phyloP scores from a whole-genome alignment of 768 basidiomycete species.

The Butyriboletus loyo region DNA sequence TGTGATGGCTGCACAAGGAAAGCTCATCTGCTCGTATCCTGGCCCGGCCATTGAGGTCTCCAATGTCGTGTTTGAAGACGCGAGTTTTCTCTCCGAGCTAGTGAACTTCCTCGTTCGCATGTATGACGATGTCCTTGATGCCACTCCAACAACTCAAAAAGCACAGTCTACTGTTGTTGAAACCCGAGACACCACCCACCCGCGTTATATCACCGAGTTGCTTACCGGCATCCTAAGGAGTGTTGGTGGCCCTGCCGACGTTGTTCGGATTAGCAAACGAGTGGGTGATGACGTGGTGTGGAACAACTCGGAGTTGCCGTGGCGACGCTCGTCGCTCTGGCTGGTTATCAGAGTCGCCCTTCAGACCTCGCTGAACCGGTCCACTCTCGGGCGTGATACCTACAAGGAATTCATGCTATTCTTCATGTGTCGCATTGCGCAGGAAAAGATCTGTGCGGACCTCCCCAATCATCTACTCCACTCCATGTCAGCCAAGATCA shows the following conservation, averaged over 20 bases:
- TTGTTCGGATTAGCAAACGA: conserved; percentile 13
- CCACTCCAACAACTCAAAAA: conserved; percentile 35
- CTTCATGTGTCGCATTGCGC: conserved; percentile 24
- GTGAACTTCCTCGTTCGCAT: conserved; percentile 33
- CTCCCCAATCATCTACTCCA: conserved; percentile 36
- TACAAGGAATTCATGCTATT: conserved; percentile 53
- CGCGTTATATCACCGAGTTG: conserved; percentile 48
- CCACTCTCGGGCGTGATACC: conserved; percentile 1
- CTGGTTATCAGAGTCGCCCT: conserved; percentile 32
- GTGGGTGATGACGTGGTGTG: conserved; percentile 31
- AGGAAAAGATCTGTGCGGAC: background rate
- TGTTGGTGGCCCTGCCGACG: conserved; percentile 28
- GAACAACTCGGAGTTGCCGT: conserved; percentile 21
- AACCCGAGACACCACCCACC: conserved; percentile 39
- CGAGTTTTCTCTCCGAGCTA: conserved; percentile 34
- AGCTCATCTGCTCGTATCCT: conserved; percentile 47
- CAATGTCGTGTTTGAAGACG: conserved; percentile 24
- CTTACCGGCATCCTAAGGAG: conserved; percentile 45
- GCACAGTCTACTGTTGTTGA: conserved; percentile 37
- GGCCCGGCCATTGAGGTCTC: conserved; percentile 42
- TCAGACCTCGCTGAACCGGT: conserved; percentile 28
- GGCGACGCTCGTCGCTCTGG: conserved; percentile 39
- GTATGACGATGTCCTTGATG: background rate
- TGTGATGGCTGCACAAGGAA: conserved; percentile 40
- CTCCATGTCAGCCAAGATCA: conserved; percentile 37